Conservation (phyloP, 768 basidiomycete genomes). For the Suillus tomentosus region DNA sequence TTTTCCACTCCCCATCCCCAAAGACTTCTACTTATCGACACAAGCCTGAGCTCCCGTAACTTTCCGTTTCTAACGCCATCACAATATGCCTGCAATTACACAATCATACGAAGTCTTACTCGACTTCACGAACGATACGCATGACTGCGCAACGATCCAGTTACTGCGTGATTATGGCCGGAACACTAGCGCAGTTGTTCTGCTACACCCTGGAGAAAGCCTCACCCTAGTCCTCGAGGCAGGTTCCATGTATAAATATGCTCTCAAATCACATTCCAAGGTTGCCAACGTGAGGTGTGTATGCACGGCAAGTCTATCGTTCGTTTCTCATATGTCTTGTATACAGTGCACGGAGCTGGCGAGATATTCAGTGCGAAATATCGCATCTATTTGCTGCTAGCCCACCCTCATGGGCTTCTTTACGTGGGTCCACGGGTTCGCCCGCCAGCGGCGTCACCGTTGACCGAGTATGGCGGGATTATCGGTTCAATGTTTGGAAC, state of each 20-base stretch:
- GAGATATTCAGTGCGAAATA: constrained; percentile 60
- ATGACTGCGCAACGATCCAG: constrained; percentile 63
- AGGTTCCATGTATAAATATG: constrained; percentile 68
- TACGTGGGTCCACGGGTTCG: constrained; percentile 36
- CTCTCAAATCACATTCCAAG: constrained; percentile 62
- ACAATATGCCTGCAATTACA: constrained; percentile 58
- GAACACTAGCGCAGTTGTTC: constrained; percentile 51
- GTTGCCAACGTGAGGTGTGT: constrained; percentile 72
- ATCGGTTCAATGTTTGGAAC: constrained; percentile 64
- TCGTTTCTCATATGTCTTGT: constrained; percentile 11
- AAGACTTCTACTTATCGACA: constrained; percentile 16
- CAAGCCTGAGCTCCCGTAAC: constrained; percentile 37
- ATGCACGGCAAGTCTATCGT: constrained; percentile 2
- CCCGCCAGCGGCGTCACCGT: constrained; percentile 58
- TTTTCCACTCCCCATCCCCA: constrained; percentile 13
- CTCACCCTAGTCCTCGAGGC: constrained; percentile 70
- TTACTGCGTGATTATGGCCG: constrained; percentile 65
- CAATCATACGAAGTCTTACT: constrained; percentile 66
- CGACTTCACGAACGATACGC: constrained; percentile 71
- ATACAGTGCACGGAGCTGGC: constrained; percentile 63
- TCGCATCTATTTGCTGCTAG: constrained; percentile 58
- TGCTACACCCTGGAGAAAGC: constrained; percentile 63
- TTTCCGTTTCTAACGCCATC: constrained; percentile 16
- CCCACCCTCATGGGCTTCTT: constrained; percentile 29
- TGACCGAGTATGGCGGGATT: constrained; percentile 68